Percentiles rank a stretch among this genome's conserved stretches.
These are phyloP conservation scores for Cadophora sp. DNA, from an alignment of 2,329 filamentous ascomycete species.

Conservation along the genomic window DNA sequence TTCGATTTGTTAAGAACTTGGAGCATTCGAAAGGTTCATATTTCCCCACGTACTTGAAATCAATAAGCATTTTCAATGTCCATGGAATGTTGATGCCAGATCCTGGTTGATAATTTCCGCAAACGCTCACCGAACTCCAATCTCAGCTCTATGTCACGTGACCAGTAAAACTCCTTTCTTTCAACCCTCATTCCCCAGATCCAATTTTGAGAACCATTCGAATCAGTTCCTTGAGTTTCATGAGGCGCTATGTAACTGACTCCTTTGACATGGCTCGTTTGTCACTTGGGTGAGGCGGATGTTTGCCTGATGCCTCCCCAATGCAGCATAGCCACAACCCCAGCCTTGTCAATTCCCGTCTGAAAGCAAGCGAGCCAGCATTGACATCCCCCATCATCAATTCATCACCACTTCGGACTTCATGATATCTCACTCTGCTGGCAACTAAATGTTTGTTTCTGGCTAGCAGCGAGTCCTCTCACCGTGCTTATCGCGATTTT, in stretches of 20 bases:
- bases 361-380: conserved; percentile 6
- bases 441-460: not conserved
- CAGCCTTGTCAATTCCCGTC: conserved; percentile 1
- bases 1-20: too few relatives aligned
- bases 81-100: too few relatives aligned
- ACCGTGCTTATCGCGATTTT: conserved; percentile 1
- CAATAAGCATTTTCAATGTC: too few relatives aligned
- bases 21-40: too few relatives aligned
- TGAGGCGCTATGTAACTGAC: not conserved
- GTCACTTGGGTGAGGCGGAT: not conserved
- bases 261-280: not conserved
- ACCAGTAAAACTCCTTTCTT: not conserved
- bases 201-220: not conserved
- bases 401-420: not conserved
- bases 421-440: not conserved
- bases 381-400: not conserved
- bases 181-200: not conserved
- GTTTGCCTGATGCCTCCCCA: not conserved
- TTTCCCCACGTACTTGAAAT: too few relatives aligned
- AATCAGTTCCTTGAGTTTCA: not conserved
- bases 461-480: not conserved
- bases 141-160: not conserved
- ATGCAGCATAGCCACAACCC: not conserved
- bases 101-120: not conserved
- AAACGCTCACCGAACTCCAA: not conserved